phyloP scores from a whole-genome alignment of 2,329 filamentous ascomycete genomes.

The Microcera coccophila region DNA sequence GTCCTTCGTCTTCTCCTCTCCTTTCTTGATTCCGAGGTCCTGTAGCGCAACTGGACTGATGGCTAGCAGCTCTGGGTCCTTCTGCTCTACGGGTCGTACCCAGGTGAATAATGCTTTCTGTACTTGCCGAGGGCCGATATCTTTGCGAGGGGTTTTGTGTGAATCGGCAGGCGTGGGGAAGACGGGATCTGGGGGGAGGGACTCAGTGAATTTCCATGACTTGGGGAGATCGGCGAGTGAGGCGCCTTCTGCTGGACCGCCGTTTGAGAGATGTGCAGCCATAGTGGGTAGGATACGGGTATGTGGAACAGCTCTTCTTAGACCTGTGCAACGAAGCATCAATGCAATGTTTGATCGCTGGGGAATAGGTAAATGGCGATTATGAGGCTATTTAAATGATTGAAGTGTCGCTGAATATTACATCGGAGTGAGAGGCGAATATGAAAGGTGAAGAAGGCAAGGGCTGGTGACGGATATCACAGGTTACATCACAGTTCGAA shows the following conservation, averaged over 20 bases:
- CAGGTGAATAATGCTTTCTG: slow-evolving; percentile 84
- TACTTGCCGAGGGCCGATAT: slow-evolving; percentile 77
- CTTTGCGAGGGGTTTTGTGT: slow-evolving; percentile 72
- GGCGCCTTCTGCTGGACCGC: slow-evolving; percentile 26
- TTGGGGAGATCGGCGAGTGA: slow-evolving; percentile 57
- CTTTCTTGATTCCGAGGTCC: slow-evolving; percentile 71
- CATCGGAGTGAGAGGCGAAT: slow-evolving; percentile 7
- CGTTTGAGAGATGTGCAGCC: slow-evolving; percentile 33
- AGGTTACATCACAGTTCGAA: slow-evolving; percentile 20
- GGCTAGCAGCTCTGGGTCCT: slow-evolving; percentile 73
- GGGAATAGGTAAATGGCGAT: slow-evolving; percentile 5
- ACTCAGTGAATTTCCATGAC: slow-evolving; percentile 61
- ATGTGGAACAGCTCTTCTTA: slow-evolving; percentile 30
- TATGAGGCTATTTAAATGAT: background rate
- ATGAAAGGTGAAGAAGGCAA: slow-evolving; percentile 2
- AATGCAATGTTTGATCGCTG: no score
- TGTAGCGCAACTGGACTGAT: slow-evolving; percentile 74
- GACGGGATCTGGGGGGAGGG: slow-evolving; percentile 68
- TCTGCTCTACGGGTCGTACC: slow-evolving; percentile 72
- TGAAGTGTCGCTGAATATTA: slow-evolving; percentile 4
- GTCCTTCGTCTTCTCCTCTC: slow-evolving; percentile 65
- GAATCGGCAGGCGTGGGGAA: slow-evolving; percentile 80
- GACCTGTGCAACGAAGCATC: slow-evolving; percentile 34
- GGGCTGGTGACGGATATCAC: slow-evolving; percentile 10
- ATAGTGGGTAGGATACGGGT: slow-evolving; percentile 22